phyloP scores from a whole-genome alignment of 2,329 filamentous ascomycete genomes.

The Neurospora sp. region DNA sequence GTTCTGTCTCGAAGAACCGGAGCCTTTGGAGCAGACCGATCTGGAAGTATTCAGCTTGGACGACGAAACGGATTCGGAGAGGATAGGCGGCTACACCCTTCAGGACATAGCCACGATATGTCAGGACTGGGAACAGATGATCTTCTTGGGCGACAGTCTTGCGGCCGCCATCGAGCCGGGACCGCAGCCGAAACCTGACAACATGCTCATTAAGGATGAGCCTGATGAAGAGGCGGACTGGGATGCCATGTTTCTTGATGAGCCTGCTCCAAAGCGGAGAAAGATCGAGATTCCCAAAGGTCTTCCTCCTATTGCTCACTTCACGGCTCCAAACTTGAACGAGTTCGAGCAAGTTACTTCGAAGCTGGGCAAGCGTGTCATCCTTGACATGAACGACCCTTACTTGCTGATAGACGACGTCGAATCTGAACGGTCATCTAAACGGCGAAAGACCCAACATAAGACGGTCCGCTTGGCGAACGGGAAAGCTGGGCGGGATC shows the following conservation, averaged over 20 bases:
- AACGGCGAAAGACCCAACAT: conserved; percentile 44
- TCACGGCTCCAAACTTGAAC: conserved; percentile 63
- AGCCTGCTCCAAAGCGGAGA: conserved; percentile 51
- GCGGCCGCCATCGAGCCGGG: conserved; percentile 1
- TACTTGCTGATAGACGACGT: conserved; percentile 74
- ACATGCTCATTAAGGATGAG: conserved; percentile 24
- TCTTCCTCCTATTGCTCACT: conserved; percentile 46
- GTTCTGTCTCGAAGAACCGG: conserved; percentile 31
- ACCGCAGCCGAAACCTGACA: conserved; percentile 12
- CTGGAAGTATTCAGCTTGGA: conserved; percentile 30
- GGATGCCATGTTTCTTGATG: conserved; percentile 48
- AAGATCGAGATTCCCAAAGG: conserved; percentile 41
- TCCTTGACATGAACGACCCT: conserved; percentile 80
- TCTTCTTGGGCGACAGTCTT: conserved; percentile 34
- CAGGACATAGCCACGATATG: conserved; percentile 78
- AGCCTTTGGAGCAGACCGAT: conserved; percentile 31
- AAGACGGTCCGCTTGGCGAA: conserved; percentile 58
- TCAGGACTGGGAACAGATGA: conserved; percentile 69
- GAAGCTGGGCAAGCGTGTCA: conserved; percentile 65
- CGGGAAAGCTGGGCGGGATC: conserved; percentile 59
- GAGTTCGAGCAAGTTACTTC: conserved; percentile 67
- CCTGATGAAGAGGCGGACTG: conserved; percentile 43
- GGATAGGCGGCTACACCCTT: conserved; percentile 63
- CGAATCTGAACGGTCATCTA: conserved; percentile 51
- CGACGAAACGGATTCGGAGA: conserved; percentile 48